phyloP scores from a whole-genome alignment of 2,329 filamentous ascomycete species.

The Fonsecaea multimorphosa region DNA sequence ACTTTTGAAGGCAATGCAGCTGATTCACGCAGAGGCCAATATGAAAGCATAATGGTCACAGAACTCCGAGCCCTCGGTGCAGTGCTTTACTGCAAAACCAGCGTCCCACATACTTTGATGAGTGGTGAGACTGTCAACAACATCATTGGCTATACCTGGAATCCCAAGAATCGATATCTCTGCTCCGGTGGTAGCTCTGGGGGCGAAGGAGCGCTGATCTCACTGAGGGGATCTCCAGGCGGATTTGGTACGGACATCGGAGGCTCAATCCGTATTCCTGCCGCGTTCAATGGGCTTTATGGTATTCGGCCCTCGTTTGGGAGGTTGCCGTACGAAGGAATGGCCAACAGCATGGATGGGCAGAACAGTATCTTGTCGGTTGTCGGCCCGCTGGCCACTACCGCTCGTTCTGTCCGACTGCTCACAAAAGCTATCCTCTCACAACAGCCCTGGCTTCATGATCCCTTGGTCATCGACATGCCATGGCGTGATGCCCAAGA shows the following conservation, averaged over 20 bases:
- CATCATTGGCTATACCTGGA: slow-evolving; percentile 64
- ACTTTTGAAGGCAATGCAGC: slow-evolving; percentile 63
- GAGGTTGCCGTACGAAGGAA: slow-evolving; percentile 61
- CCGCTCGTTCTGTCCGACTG: slow-evolving; percentile 60
- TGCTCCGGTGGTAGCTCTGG: slow-evolving; percentile 65
- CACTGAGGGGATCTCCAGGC: slow-evolving; percentile 59
- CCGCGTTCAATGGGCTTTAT: slow-evolving; percentile 65
- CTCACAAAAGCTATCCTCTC: slow-evolving; percentile 63
- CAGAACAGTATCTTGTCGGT: slow-evolving; percentile 68
- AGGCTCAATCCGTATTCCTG: slow-evolving; percentile 64
- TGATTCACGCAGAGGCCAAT: slow-evolving; percentile 55
- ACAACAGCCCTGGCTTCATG: slow-evolving; percentile 68
- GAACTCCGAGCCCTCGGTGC: slow-evolving; percentile 62
- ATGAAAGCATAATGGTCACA: slow-evolving; percentile 64
- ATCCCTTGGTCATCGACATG: slow-evolving; percentile 69
- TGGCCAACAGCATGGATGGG: slow-evolving; percentile 68
- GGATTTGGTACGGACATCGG: slow-evolving; percentile 66
- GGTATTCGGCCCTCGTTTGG: slow-evolving; percentile 62
- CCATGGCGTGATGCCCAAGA: slow-evolving; percentile 65
- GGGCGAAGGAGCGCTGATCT: slow-evolving; percentile 63
- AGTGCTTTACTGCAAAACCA: slow-evolving; percentile 62
- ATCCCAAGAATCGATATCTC: slow-evolving; percentile 63
- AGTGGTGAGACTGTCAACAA: slow-evolving; percentile 67
- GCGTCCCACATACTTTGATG: slow-evolving; percentile 64
- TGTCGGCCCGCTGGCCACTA: slow-evolving; percentile 67